Conservation (phyloP, 75 land plant species). For the Ceratopteris richardii region DNA sequence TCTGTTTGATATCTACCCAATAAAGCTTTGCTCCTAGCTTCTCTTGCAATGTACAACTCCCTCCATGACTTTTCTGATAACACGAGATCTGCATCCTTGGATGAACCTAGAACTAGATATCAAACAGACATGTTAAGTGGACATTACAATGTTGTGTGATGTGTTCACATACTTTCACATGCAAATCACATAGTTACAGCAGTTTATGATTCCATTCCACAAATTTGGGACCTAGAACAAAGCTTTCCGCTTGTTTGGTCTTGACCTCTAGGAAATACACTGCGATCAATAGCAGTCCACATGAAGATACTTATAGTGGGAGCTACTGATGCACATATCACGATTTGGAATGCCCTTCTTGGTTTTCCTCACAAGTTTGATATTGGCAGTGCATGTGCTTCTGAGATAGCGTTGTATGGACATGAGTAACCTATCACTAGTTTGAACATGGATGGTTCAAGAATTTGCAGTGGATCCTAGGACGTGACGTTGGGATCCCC, state of each 20-base stretch:
- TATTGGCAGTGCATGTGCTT: slow-evolving; percentile 70
- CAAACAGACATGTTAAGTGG: slow-evolving; percentile 59
- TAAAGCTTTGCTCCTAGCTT: slow-evolving; percentile 66
- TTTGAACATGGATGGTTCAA: too few species aligned
- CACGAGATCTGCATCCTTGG: slow-evolving; percentile 9
- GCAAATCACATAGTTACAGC: slow-evolving; percentile 72
- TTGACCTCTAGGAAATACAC: slow-evolving; percentile 55
- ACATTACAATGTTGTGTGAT: slow-evolving; percentile 69
- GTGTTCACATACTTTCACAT: slow-evolving; percentile 60
- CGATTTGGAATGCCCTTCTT: too few species aligned
- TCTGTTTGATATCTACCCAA: slow-evolving; percentile 65
- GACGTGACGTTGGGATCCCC: slow-evolving; percentile 87
- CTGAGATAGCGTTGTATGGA: slow-evolving; percentile 52
- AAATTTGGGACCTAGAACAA: slow-evolving; percentile 88
- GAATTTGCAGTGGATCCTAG: slow-evolving; percentile 93
- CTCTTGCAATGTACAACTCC: slow-evolving; percentile 79
- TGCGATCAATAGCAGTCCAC: slow-evolving; percentile 82
- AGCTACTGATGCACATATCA: too few species aligned
- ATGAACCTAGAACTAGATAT: too few species aligned
- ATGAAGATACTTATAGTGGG: too few species aligned
- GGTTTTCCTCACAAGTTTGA: too few species aligned
- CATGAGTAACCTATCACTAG: slow-evolving; percentile 85
- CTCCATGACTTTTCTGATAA: slow-evolving; percentile 60
- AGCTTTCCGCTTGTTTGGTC: slow-evolving; percentile 56
- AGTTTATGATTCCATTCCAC: slow-evolving; percentile 66